Evolutionary conservation across 495 filamentous ascomycete species (phyloP), one percentile per base, ranked within the genome.

Genomic region (Aspergillus panamensis): DNA sequence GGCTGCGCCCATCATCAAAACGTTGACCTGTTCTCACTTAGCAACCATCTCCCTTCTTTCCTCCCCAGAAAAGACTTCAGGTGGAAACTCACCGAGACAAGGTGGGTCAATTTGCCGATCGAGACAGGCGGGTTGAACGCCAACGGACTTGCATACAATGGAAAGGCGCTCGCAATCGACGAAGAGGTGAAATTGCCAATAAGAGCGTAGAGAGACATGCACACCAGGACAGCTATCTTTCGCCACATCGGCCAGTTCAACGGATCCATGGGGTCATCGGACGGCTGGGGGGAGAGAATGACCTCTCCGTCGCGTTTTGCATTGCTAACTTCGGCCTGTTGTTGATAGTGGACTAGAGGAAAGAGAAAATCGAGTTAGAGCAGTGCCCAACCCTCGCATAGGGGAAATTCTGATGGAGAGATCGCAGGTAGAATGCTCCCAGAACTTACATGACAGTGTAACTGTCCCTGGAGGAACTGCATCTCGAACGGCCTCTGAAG

Each of bases 1-100:
- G 8, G 49, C 55, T 12, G 60, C 60, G 29, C 60, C 60, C 57
- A 59, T 59, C 57, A 59, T 59, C 16, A 59, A 42, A 5, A 54
- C 57, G 19, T 59, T 59, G 0, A 59, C 50, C 57, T 59, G 20
- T 37, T 6, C 10, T 13, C 8, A 51, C 17, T 47, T 16, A 47
- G 21, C 40, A 29, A 25, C 9, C 32, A 21, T 13, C 17, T 9
- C 40, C 2, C 29, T 37, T 13, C 16, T 8, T 14, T 8, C 2
- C 5, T 9, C 16, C 14, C 25, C 2, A 25, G 35, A 39, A 14
- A 1, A 52, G 14, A 21, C 16, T 21, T 25, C 3, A 39, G 14
- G 3, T 10, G 43, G n/a, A 10, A 14, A 51, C 55, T 8, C 44
- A 59, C 57, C 43, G 57, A 50, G 50, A 59, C n/a, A 32, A 59